These are phyloP conservation scores for Citrullus colocynthis DNA, from an alignment of 306 rosid species.

Conservation along the genomic window DNA sequence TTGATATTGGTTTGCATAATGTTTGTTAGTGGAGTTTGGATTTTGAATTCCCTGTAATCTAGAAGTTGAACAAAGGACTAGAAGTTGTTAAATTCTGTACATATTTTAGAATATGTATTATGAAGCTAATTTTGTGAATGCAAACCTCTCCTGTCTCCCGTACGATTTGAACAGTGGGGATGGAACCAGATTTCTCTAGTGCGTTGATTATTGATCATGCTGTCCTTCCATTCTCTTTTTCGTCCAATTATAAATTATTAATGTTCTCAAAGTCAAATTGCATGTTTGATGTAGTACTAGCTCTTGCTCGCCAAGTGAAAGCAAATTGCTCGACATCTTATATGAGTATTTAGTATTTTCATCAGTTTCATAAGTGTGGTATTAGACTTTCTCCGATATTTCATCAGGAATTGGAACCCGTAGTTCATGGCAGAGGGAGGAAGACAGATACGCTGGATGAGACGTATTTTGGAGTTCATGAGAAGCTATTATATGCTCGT, in stretches of 20 bases:
- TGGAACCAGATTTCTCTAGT: neutral
- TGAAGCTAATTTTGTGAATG: neutral
- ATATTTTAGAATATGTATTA: neutral
- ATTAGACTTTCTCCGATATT: neutral
- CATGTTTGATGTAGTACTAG: neutral
- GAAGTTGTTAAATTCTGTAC: neutral
- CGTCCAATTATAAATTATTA: neutral
- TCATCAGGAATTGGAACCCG: conserved; percentile 68
- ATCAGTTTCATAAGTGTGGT: neutral
- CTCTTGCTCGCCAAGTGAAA: neutral
- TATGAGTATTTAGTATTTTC: neutral
- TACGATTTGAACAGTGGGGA: neutral
- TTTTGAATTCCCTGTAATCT: neutral
- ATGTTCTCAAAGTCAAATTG: neutral
- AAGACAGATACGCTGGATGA: conserved; percentile 54
- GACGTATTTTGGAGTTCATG: conserved; percentile 67
- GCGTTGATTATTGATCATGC: neutral
- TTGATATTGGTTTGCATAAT: neutral
- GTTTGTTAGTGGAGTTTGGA: neutral
- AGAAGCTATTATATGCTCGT: conserved; percentile 78
- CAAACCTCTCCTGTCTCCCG: neutral
- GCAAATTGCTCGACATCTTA: neutral
- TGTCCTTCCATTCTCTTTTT: neutral
- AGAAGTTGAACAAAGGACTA: neutral
- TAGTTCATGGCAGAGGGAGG: conserved; percentile 95